A percentile compares a stretch with the other conserved stretches of the same genome.
phyloP scores from a whole-genome alignment of 176 grass and related monocot genomes.

The Lolium rigidum region DNA sequence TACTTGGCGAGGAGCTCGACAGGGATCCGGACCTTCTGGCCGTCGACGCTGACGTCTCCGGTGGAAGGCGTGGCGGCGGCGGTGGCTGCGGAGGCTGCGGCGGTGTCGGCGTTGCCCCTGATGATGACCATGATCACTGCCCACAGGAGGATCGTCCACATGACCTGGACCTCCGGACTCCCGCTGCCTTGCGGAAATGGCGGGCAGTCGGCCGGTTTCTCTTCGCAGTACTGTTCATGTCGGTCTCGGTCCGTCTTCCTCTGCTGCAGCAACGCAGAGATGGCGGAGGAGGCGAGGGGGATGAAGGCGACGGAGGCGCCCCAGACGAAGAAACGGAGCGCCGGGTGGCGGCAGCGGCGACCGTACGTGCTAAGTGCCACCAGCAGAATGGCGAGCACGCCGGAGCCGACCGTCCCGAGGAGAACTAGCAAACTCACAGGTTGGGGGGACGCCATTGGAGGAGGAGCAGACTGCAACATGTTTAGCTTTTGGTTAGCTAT shows the following conservation, averaged over 20 bases:
- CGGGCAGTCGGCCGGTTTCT: neutral
- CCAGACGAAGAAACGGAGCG: neutral
- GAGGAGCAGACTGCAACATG: too few relatives aligned
- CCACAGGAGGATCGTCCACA: conserved; percentile 48
- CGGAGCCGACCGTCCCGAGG: neutral
- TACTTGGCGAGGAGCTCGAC: neutral
- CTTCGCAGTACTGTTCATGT: neutral
- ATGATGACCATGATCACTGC: neutral
- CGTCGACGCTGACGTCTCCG: conserved; percentile 1
- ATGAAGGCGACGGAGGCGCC: conserved; percentile 14
- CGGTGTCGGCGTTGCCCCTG: conserved; percentile 13
- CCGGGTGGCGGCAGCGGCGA: conserved; percentile 13
- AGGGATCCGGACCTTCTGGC: neutral
- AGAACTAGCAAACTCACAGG: neutral
- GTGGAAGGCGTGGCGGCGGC: neutral
- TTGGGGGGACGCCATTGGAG: too few relatives aligned
- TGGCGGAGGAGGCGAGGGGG: conserved; percentile 1
- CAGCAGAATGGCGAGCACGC: conserved; percentile 28
- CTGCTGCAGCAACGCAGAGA: neutral
- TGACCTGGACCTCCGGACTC: neutral
- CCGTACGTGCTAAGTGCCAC: conserved; percentile 22
- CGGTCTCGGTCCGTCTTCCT: neutral
- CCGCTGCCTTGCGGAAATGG: fast-evolving
- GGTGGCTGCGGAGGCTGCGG: neutral
- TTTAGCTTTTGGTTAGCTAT: too few relatives aligned